A percentile compares a stretch with the other conserved stretches of the same genome.
Evolutionary conservation across 2,329 filamentous ascomycete genomes (phyloP).

Genomic region (Xylariales sp.): DNA sequence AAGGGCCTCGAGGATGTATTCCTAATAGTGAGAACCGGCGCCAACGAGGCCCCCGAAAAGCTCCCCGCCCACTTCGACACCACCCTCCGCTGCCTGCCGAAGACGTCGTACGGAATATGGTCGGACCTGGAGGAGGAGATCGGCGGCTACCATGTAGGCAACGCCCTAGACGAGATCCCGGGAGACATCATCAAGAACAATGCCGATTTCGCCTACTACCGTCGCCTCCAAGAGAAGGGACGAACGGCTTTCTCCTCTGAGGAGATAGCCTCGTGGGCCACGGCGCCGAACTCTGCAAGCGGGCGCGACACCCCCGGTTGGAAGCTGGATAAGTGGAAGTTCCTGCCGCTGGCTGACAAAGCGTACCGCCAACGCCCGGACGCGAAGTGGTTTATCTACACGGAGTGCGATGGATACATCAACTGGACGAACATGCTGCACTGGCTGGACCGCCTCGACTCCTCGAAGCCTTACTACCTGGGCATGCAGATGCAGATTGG

Average conservation of each 20-base stretch:
- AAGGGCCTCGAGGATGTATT: conserved; percentile 42
- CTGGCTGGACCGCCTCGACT: conserved; percentile 48
- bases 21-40: conserved; percentile 54
- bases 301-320: conserved; percentile 39
- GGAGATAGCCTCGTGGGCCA: conserved; percentile 20
- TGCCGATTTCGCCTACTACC: conserved; percentile 48
- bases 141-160: conserved; percentile 43
- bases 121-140: conserved; percentile 53
- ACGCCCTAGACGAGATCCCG: conserved; percentile 43
- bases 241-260: conserved; percentile 33
- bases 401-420: conserved; percentile 55
- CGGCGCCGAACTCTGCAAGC: conserved; percentile 20
- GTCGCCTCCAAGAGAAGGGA: conserved; percentile 37
- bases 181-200: conserved; percentile 30
- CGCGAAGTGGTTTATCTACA: conserved; percentile 55
- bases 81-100: conserved; percentile 49
- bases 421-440: conserved; percentile 47
- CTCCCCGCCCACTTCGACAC: conserved; percentile 50
- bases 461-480: conserved; percentile 43
- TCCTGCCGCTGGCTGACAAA: conserved; percentile 49
- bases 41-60: conserved; percentile 50
- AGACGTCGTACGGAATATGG: conserved; percentile 49
- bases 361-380: conserved; percentile 34
- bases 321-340: conserved; percentile 56
- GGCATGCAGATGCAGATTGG: conserved; percentile 49